Percentiles rank a stretch among this genome's conserved stretches.
Evolutionary conservation across 805 yeast genomes (phyloP).

Genomic region (Zygosaccharomyces pseudorouxii): DNA sequence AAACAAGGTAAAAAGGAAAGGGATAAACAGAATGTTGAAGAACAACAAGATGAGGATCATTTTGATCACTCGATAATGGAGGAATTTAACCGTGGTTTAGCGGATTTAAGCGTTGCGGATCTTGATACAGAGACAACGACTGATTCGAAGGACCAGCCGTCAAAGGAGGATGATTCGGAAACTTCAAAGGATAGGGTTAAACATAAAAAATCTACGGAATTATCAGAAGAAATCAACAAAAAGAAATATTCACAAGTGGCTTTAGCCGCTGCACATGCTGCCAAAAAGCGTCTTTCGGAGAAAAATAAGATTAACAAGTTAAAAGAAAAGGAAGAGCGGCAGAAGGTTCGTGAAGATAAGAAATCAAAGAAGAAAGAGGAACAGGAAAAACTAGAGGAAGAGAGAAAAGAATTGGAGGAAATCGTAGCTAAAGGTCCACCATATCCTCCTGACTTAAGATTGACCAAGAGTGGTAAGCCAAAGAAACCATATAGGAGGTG

Average conservation of each 20-base stretch:
- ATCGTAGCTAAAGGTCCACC: constrained; percentile 35
- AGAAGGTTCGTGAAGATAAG: constrained; percentile 19
- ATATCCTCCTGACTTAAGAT: constrained; percentile 30
- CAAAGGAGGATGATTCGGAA: background rate
- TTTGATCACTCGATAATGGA: constrained; percentile 25
- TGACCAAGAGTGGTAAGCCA: constrained; percentile 33
- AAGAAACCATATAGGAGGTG: constrained; percentile 34
- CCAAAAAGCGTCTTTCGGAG: constrained; percentile 24
- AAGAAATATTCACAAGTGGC: constrained; percentile 24
- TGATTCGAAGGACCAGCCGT: constrained; percentile 26
- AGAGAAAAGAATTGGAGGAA: constrained; percentile 28
- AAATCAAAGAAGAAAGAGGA: constrained; percentile 20
- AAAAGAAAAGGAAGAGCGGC: constrained; percentile 19
- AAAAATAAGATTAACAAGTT: constrained; percentile 17
- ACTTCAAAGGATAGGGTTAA: background rate
- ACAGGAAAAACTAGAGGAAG: constrained; percentile 21
- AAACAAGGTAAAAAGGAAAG: constrained; percentile 4
- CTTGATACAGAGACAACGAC: constrained; percentile 17
- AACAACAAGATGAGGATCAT: constrained; percentile 12
- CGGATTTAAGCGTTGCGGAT: constrained; percentile 21
- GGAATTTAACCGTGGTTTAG: constrained; percentile 28
- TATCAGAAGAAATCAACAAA: constrained; percentile 17
- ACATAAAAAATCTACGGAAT: constrained; percentile 2
- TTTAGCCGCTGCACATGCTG: constrained; percentile 28
- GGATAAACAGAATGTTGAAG: background rate